Conservation (phyloP, 208 protist genomes). For the Vickermania ingenoplastis region DNA sequence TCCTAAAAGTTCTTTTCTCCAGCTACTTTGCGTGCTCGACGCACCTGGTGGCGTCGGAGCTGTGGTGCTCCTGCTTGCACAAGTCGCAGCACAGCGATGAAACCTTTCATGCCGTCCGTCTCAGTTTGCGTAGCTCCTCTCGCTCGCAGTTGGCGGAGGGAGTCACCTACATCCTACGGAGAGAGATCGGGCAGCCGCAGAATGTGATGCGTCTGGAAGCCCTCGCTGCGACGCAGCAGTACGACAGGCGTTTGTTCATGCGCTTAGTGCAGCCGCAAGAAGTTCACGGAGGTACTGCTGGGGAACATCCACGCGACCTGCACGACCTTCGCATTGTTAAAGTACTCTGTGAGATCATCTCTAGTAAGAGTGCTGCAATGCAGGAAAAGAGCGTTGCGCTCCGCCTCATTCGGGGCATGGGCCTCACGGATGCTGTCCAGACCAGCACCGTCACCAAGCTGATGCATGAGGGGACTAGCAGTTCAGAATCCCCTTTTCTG, state of each 20-base stretch:
- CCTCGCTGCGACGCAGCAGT: neutral
- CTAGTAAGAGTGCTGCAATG: neutral
- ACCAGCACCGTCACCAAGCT: neutral
- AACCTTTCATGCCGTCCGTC: neutral
- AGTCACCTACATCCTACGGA: neutral
- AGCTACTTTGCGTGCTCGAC: neutral
- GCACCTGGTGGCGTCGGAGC: neutral
- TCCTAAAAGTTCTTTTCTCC: neutral
- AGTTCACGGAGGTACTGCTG: neutral
- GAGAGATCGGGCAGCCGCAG: neutral
- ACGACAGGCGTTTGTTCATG: slow-evolving; percentile 1
- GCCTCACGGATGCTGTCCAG: neutral
- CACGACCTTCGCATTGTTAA: slow-evolving; percentile 2
- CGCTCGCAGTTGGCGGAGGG: neutral
- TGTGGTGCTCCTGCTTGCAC: neutral
- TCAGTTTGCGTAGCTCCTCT: neutral
- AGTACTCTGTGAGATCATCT: neutral
- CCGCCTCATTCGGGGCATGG: neutral
- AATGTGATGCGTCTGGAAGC: neutral
- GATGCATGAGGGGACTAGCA: neutral
- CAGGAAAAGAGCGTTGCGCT: neutral
- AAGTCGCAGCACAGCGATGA: neutral
- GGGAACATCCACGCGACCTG: neutral
- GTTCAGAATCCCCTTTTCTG: neutral
- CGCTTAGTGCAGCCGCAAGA: neutral